Base-by-base conservation (phyloP, 2,329 filamentous ascomycete genomes). In the Scedosporium aurantiacum region DNA sequence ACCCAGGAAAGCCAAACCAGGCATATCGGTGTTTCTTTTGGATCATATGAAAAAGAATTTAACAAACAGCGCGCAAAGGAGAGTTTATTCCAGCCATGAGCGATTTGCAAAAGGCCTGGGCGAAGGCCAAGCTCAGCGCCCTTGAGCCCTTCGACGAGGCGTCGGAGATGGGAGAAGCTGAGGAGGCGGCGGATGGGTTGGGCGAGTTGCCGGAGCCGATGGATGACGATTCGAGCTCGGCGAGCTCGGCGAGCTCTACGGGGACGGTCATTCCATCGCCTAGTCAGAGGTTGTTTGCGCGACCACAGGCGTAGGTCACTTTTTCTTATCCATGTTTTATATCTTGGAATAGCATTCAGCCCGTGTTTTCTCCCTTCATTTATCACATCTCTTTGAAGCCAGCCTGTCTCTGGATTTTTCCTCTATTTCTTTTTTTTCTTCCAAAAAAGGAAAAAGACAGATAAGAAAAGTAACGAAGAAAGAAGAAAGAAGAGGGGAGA, bases 181-280 rank as follows among this genome's bases (percentile, higher is more conserved):
- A 43, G 37, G 60, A 60, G 25, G 58, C 2, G 25, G 58, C 23
- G 7, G 43, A 52, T 27, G 18, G 37, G 2, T 14, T 60, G 4
- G 43, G 32, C 2, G 50, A 50, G 14, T 10, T 57, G 5, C 60
- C 72, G 6, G 74, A 76, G 61, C 69, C 76, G 59, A 70, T 73
- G 50, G 79, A 77, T 59, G 82, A 90, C 67, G 87, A 89, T 71
- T 89, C 86, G 14, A 89, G 86, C 1, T 88, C 85, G 7, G 83
- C 89, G 14, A 96, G 89, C 4, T 70, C 69, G 1, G 69, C 70
- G 12, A 96, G 92, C 3, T 97, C 92, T 1, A 91, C 91, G 3
- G 91, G 92, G 27, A 97, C 93, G n/a, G 82, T 97, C 64, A 87
- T 91, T 65, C 91, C 92, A 0, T 89, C 89, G 4, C 83, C 84